Conservation (phyloP, 805 yeast genomes). For the Nakazawaea ishiwadae region DNA sequence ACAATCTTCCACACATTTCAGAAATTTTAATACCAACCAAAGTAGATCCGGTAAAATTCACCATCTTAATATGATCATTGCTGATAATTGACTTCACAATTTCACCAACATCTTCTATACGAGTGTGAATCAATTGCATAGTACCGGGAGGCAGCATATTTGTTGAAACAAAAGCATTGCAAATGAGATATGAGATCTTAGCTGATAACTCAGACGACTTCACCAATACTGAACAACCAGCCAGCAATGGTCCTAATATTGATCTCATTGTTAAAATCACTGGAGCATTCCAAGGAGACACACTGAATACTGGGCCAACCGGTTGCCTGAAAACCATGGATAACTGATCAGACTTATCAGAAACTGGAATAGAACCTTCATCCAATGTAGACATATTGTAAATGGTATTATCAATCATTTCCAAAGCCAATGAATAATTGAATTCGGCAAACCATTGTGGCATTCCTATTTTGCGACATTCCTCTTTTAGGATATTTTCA, state of each 20-base stretch:
- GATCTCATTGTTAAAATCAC: slow-evolving; percentile 34
- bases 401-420: slow-evolving; percentile 27
- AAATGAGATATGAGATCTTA: slow-evolving; percentile 25
- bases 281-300: slow-evolving; percentile 49
- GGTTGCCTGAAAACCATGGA: slow-evolving; percentile 31
- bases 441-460: slow-evolving; percentile 32
- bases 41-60: slow-evolving; percentile 45
- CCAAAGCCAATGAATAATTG: slow-evolving; percentile 26
- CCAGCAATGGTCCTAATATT: slow-evolving; percentile 39
- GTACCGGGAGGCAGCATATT: slow-evolving; percentile 34
- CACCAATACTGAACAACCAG: slow-evolving; percentile 42
- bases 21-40: slow-evolving; percentile 34
- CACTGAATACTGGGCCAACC: slow-evolving; percentile 39
- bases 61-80: slow-evolving; percentile 26
- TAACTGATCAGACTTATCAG: slow-evolving; percentile 12
- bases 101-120: slow-evolving; percentile 22
- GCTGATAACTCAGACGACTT: slow-evolving; percentile 39
- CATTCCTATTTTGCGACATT: slow-evolving; percentile 30
- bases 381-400: slow-evolving; percentile 17
- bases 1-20: slow-evolving; percentile 27
- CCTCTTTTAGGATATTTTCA: slow-evolving; percentile 17
- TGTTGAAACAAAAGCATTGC: slow-evolving; percentile 30
- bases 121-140: slow-evolving; percentile 30
- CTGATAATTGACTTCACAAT: slow-evolving; percentile 25
- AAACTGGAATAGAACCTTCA: slow-evolving; percentile 20